These are phyloP conservation scores for Oehlia diaphana DNA, from an alignment of 192 early-diverging fungal genomes.

Conservation along the genomic window DNA sequence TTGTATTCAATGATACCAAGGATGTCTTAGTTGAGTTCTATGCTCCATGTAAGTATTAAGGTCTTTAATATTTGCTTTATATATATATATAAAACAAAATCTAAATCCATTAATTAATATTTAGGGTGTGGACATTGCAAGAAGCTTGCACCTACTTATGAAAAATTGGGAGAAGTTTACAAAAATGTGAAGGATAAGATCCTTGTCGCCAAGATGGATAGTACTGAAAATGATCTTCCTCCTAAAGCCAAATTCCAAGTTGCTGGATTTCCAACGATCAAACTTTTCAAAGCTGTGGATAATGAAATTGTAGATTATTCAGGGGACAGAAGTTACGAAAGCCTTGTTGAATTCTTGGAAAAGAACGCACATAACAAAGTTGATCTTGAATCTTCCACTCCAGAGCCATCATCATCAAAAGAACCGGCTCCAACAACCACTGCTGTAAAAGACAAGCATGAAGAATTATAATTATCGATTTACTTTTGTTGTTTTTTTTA, in stretches of 20 bases:
- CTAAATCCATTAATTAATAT: not conserved
- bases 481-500: not conserved
- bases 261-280: conserved; percentile 94
- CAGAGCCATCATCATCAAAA: not conserved
- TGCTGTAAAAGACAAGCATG: not conserved
- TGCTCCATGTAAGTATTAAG: conserved; percentile 29
- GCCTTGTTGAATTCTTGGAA: conserved; percentile 76
- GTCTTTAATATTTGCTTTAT: not conserved
- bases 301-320: conserved; percentile 75
- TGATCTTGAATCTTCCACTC: conserved; percentile 27
- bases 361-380: conserved; percentile 66
- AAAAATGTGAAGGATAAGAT: conserved; percentile 41
- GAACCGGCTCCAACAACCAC: not conserved
- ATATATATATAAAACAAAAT: not conserved
- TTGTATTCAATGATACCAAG: conserved; percentile 70
- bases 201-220: conserved; percentile 90
- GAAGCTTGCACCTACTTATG: conserved; percentile 73
- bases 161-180: conserved; percentile 70
- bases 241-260: conserved; percentile 63
- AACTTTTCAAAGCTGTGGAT: conserved; percentile 86
- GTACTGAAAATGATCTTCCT: conserved; percentile 92
- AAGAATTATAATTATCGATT: not conserved
- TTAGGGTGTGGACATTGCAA: conserved; percentile 43
- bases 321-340: conserved; percentile 79
- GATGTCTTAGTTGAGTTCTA: conserved; percentile 71